Conservation (phyloP, 2,329 filamentous ascomycete genomes). For the Cordyceps cicadae region DNA sequence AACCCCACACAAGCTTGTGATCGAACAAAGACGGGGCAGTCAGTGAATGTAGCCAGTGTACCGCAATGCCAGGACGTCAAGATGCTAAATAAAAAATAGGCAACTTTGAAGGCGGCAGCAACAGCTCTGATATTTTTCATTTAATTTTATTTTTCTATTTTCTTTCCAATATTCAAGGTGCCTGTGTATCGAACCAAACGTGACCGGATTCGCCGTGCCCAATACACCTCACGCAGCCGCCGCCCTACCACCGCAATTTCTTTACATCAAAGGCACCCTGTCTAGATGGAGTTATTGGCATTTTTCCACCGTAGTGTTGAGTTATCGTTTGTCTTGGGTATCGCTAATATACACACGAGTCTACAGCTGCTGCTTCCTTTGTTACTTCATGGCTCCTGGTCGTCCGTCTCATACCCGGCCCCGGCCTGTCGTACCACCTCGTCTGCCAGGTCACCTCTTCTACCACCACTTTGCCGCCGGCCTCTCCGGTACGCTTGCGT, state of each 20-base stretch:
- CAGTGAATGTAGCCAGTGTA: background rate
- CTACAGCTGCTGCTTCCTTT: background rate
- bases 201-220: background rate
- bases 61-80: too few species aligned
- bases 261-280: background rate
- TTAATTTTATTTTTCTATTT: background rate
- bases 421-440: slow-evolving; percentile 24
- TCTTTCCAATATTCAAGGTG: background rate
- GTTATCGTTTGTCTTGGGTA: background rate
- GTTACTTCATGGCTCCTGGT: slow-evolving; percentile 21
- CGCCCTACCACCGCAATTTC: background rate
- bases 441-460: slow-evolving; percentile 25
- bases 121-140: too few species aligned
- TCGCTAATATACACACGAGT: slow-evolving; percentile 4
- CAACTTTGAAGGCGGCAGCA: too few species aligned
- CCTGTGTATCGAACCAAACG: background rate
- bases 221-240: background rate
- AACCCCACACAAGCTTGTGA: slow-evolving; percentile 10
- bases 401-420: slow-evolving; percentile 20
- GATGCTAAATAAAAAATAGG: too few species aligned
- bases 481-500: slow-evolving; percentile 42
- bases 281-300: background rate
- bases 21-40: background rate
- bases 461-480: slow-evolving; percentile 26
- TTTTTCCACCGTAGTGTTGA: background rate